Percentiles rank a stretch among this genome's conserved stretches.
phyloP scores from a whole-genome alignment of 345 rosid species.

The Salix arbutifolia region DNA sequence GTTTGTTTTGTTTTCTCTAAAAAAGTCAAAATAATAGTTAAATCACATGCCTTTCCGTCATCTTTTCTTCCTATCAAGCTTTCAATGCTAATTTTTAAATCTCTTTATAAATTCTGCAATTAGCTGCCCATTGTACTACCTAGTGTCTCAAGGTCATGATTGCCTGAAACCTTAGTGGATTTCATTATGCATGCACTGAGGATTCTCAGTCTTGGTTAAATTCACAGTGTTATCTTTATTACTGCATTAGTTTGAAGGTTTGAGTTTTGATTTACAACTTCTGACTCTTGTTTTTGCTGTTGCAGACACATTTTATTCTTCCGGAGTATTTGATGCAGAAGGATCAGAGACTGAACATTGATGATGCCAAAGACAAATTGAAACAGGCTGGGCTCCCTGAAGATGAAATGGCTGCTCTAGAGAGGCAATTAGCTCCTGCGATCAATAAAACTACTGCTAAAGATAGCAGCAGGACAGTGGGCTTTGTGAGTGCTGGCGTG shows the following conservation, averaged over 20 bases:
- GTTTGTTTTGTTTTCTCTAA: neutral
- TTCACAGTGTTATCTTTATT: neutral
- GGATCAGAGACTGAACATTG: constrained; percentile 65
- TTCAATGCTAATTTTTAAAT: neutral
- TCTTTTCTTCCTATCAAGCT: neutral
- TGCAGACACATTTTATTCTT: constrained; percentile 77
- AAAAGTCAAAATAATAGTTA: no score
- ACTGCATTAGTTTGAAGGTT: neutral
- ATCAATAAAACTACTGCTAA: constrained; percentile 30
- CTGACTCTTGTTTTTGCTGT: constrained; percentile 13
- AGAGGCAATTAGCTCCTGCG: constrained; percentile 67
- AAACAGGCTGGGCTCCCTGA: constrained; percentile 79
- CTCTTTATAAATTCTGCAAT: neutral
- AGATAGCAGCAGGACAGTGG: constrained; percentile 55
- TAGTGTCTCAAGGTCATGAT: neutral
- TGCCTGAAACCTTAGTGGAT: neutral
- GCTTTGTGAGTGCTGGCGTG: constrained; percentile 90
- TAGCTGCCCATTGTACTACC: neutral
- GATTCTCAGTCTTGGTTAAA: neutral
- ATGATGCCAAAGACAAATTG: constrained; percentile 84
- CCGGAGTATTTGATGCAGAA: constrained; percentile 93
- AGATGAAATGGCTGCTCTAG: constrained; percentile 92
- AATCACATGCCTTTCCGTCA: neutral
- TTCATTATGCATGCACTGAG: neutral
- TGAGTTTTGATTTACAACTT: neutral